Conservation (phyloP, 169 alveolate species). For the Plasmodium knowlesi region DNA sequence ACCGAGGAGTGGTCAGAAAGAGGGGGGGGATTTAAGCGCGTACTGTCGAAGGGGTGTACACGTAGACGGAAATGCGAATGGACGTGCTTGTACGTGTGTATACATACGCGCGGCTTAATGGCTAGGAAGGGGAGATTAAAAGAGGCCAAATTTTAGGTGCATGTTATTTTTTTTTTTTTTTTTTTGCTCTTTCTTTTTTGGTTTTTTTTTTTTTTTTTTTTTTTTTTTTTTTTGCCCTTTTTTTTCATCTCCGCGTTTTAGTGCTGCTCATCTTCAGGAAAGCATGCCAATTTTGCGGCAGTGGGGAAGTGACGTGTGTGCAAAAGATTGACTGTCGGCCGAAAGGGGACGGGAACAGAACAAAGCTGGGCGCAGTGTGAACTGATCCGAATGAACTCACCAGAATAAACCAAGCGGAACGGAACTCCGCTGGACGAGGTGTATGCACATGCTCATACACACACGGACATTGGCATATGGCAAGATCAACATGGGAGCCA, state of each 20-base stretch:
- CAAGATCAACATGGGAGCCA: neutral
- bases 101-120: neutral
- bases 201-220: neutral
- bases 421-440: neutral
- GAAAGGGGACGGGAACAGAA: neutral
- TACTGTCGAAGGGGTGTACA: neutral
- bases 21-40: neutral
- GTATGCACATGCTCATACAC: neutral
- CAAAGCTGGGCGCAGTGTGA: neutral
- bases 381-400: neutral
- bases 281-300: neutral
- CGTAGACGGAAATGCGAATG: neutral
- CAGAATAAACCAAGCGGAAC: neutral
- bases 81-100: neutral
- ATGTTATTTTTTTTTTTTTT: neutral
- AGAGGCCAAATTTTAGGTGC: neutral
- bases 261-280: constrained; percentile 2
- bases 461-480: neutral
- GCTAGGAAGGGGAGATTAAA: neutral
- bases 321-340: neutral
- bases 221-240: neutral
- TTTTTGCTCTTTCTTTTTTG: neutral
- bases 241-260: neutral
- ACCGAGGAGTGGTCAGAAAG: neutral
- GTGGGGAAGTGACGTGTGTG: constrained; percentile 8